Conservation (phyloP, 2,329 filamentous ascomycete genomes). For the Intubia oerlemansii region DNA sequence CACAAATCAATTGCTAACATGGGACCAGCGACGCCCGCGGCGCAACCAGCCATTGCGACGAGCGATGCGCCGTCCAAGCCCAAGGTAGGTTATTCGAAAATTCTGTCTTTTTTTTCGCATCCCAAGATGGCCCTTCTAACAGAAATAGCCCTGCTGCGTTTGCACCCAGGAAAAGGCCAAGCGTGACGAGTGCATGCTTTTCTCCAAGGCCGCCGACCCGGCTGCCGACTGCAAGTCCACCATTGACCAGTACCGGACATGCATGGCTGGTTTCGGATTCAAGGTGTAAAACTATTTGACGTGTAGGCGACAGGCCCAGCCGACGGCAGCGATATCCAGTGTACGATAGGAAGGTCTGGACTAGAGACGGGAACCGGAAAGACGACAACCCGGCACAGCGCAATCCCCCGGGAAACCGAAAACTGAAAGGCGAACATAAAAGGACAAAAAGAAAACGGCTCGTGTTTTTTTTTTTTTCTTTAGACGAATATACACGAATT, state of each 20-base stretch:
- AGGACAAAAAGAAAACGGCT: neutral
- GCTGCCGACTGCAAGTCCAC: constrained; percentile 63
- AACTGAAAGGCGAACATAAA: constrained; percentile 3
- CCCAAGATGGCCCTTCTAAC: neutral
- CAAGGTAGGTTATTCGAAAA: too few species aligned
- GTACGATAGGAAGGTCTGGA: neutral
- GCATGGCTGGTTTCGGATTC: constrained; percentile 89
- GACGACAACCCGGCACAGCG: neutral
- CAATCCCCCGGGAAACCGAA: neutral
- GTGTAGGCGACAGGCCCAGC: too few species aligned
- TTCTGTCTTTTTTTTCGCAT: neutral
- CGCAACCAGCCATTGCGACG: constrained; percentile 10
- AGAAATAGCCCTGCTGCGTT: constrained; percentile 71
- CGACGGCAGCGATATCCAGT: too few species aligned
- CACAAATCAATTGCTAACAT: too few species aligned
- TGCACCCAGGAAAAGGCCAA: constrained; percentile 87
- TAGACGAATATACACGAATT: too few species aligned
- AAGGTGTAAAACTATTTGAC: constrained; percentile 30
- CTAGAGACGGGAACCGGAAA: too few species aligned
- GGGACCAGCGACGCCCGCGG: neutral
- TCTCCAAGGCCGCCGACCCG: constrained; percentile 68
- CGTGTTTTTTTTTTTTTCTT: too few species aligned
- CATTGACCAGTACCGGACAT: constrained; percentile 69
- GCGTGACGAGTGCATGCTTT: constrained; percentile 98
- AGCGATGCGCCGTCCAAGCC: constrained; percentile 17